A percentile compares a stretch with the other conserved stretches of the same genome.
Evolutionary conservation across 306 rosid genomes (phyloP).

Genomic region (Lablab purpureus): DNA sequence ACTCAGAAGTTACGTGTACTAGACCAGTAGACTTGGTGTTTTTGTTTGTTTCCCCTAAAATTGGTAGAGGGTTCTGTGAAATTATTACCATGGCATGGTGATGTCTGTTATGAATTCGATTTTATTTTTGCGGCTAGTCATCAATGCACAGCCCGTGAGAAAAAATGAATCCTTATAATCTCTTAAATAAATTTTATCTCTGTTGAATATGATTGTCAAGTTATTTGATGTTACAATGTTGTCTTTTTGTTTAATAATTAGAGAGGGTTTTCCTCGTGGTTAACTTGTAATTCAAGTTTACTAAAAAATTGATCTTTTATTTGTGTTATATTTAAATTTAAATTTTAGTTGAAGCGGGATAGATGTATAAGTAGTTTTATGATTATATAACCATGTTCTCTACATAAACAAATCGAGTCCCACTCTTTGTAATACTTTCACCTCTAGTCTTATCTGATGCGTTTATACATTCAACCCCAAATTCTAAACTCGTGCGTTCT

Average conservation of each 20-base stretch:
- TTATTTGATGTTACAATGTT: not conserved
- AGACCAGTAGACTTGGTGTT: not conserved
- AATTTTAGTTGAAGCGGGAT: not conserved
- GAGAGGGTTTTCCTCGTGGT: not conserved
- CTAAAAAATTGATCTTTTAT: not conserved
- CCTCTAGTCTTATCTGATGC: too few species aligned
- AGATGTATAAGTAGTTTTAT: not conserved
- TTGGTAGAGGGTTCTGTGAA: slow-evolving; percentile 32
- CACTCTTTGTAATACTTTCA: too few species aligned
- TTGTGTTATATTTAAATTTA: not conserved
- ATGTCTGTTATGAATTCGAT: slow-evolving; percentile 26
- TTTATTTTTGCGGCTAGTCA: slow-evolving; percentile 26
- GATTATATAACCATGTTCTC: not conserved
- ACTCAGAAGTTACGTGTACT: slow-evolving; percentile 41
- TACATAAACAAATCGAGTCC: not conserved
- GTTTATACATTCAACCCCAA: not conserved
- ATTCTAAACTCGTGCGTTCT: not conserved
- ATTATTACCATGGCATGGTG: slow-evolving; percentile 8
- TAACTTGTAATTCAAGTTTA: not conserved
- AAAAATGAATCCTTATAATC: slow-evolving; percentile 13
- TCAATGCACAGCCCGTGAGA: slow-evolving; percentile 17
- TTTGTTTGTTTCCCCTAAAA: not conserved
- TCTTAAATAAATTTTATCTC: not conserved
- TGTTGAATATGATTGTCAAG: not conserved
- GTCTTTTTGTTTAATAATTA: too few species aligned